phyloP scores from a whole-genome alignment of 345 rosid species.

The Odontarrhena argentea region DNA sequence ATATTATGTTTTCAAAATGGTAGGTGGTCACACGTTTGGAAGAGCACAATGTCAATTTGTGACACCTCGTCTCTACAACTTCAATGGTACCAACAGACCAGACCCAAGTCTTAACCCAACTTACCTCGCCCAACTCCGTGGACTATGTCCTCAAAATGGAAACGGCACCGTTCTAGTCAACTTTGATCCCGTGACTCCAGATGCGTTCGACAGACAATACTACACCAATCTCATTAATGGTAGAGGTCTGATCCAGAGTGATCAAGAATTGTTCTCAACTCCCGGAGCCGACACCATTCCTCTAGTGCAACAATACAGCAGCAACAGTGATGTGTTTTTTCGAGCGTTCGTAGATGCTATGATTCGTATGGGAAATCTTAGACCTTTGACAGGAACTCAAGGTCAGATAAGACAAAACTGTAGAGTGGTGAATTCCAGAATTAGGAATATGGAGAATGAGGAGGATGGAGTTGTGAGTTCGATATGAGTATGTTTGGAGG shows the following conservation, averaged over 20 bases:
- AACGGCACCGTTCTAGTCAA: constrained; percentile 44
- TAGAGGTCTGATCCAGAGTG: constrained; percentile 37
- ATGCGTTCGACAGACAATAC: constrained; percentile 51
- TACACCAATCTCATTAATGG: constrained; percentile 49
- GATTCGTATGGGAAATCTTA: constrained; percentile 59
- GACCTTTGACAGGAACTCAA: constrained; percentile 44
- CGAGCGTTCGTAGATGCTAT: constrained; percentile 48
- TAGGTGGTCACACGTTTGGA: constrained; percentile 79
- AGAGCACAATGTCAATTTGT: constrained; percentile 54
- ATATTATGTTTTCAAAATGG: constrained; percentile 7
- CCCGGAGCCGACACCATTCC: constrained; percentile 36
- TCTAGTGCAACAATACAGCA: constrained; percentile 34
- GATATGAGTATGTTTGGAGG: constrained; percentile 10
- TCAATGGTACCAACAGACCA: constrained; percentile 44
- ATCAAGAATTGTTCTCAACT: constrained; percentile 44
- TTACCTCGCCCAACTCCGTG: constrained; percentile 39
- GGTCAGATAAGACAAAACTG: constrained; percentile 55
- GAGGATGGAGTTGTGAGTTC: constrained; percentile 36
- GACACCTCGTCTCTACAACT: constrained; percentile 48
- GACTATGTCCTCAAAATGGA: constrained; percentile 57
- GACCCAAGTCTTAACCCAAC: constrained; percentile 57
- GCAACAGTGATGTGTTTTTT: constrained; percentile 46
- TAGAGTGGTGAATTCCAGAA: constrained; percentile 37
- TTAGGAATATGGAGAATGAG: constrained; percentile 19
- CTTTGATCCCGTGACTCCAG: constrained; percentile 53